Conservation (phyloP, 2,329 filamentous ascomycete genomes). For the Fusarium sp. region DNA sequence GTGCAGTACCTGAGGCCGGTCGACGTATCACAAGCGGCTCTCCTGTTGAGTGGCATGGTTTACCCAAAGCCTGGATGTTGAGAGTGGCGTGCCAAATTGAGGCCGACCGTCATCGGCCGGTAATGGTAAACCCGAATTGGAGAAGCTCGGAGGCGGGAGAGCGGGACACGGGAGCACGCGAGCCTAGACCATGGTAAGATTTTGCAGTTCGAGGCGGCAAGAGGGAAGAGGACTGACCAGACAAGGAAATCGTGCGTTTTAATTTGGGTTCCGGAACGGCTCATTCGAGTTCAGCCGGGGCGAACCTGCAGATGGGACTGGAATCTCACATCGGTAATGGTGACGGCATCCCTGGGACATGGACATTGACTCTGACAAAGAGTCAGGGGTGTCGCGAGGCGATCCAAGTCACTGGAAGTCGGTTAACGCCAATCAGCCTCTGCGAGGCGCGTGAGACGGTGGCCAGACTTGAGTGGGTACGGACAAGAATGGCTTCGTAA, state of each 20-base stretch:
- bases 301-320: slow-evolving; percentile 18
- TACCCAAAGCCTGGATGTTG: slow-evolving; percentile 5
- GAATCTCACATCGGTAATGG: slow-evolving; percentile 18
- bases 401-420: slow-evolving; percentile 35
- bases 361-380: slow-evolving; percentile 5
- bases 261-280: background rate
- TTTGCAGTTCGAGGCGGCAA: slow-evolving; percentile 1
- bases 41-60: slow-evolving; percentile 18
- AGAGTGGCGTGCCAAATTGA: slow-evolving; percentile 21
- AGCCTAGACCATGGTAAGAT: slow-evolving; percentile 3
- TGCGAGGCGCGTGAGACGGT: slow-evolving; percentile 26
- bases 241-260: background rate
- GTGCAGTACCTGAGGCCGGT: slow-evolving; percentile 3
- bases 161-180: slow-evolving; percentile 3
- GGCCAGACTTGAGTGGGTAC: slow-evolving; percentile 36
- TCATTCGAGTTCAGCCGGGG: slow-evolving; percentile 11
- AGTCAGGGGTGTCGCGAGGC: slow-evolving; percentile 25
- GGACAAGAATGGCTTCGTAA: slow-evolving; percentile 24
- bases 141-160: background rate
- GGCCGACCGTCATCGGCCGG: background rate
- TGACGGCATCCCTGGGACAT: slow-evolving; percentile 19
- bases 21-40: slow-evolving; percentile 18
- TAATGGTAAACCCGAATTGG: background rate
- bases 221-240: background rate
- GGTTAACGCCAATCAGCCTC: slow-evolving; percentile 36